phyloP scores from a whole-genome alignment of 257 asterid species.

The Capsicum chinense region DNA sequence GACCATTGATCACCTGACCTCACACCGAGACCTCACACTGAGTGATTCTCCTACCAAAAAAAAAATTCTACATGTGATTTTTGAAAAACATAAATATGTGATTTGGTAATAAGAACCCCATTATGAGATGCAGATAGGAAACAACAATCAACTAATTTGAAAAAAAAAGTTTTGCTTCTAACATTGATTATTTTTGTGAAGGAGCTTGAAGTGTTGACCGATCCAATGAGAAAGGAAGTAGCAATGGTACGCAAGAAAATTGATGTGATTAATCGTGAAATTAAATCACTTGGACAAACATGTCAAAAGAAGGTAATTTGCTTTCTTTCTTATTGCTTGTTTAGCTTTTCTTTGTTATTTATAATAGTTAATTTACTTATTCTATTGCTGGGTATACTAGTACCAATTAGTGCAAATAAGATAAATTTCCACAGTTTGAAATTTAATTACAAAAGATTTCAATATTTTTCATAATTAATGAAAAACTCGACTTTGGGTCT shows the following conservation, averaged over 20 bases:
- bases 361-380: background rate
- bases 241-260: constrained; percentile 66
- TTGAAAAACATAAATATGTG: background rate
- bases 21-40: background rate
- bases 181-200: constrained; percentile 23
- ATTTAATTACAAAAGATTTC: too few relatives aligned
- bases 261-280: constrained; percentile 70
- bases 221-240: constrained; percentile 92
- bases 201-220: constrained; percentile 87
- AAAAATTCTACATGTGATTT: background rate
- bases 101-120: background rate
- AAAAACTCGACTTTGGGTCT: too few relatives aligned
- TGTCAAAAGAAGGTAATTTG: constrained; percentile 79
- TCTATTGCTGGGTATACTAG: background rate
- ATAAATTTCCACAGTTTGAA: too few relatives aligned
- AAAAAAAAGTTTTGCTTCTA: background rate
- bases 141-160: background rate
- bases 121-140: background rate
- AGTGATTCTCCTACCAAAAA: background rate
- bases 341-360: background rate
- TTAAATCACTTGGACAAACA: constrained; percentile 73
- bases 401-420: background rate
- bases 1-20: background rate
- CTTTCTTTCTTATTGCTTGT: background rate
- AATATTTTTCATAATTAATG: too few relatives aligned